These are phyloP conservation scores for Lachancea mirantina DNA, from an alignment of 805 yeast genomes.

Conservation along the genomic window DNA sequence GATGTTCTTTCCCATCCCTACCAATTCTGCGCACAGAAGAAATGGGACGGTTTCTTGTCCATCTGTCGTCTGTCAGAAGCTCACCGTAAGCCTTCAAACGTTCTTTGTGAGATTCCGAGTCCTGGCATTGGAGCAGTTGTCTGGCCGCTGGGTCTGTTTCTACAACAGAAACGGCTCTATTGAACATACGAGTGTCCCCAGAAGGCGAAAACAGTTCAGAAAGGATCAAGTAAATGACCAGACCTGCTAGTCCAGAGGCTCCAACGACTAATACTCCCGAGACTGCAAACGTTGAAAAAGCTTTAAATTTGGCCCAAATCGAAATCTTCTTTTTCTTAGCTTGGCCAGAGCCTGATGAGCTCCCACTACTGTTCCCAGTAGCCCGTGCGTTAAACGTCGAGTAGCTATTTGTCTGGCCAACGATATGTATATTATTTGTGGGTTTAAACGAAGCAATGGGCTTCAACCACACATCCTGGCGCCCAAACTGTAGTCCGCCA, in stretches of 20 bases:
- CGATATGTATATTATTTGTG: too few relatives aligned
- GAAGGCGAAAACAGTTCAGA: conserved; percentile 80
- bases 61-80: conserved; percentile 51
- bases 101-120: conserved; percentile 36
- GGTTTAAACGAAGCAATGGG: too few relatives aligned
- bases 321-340: conserved; percentile 28
- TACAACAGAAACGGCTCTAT: conserved; percentile 71
- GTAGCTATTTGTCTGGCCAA: conserved; percentile 1
- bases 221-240: conserved; percentile 67
- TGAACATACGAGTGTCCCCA: conserved; percentile 86
- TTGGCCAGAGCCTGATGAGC: conserved; percentile 1
- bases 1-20: conserved; percentile 70
- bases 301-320: conserved; percentile 41
- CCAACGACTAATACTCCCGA: conserved; percentile 60
- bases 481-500: too few relatives aligned
- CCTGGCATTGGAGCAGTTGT: conserved; percentile 45
- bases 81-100: conserved; percentile 84
- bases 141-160: conserved; percentile 61
- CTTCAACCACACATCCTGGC: too few relatives aligned
- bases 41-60: conserved; percentile 87
- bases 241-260: conserved; percentile 59
- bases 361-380: background rate
- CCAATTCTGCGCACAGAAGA: conserved; percentile 60
- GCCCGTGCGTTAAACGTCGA: conserved; percentile 7
- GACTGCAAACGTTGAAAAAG: conserved; percentile 54